phyloP scores from a whole-genome alignment of 352 stramenopile genomes.

The Peronospora belbahrii region DNA sequence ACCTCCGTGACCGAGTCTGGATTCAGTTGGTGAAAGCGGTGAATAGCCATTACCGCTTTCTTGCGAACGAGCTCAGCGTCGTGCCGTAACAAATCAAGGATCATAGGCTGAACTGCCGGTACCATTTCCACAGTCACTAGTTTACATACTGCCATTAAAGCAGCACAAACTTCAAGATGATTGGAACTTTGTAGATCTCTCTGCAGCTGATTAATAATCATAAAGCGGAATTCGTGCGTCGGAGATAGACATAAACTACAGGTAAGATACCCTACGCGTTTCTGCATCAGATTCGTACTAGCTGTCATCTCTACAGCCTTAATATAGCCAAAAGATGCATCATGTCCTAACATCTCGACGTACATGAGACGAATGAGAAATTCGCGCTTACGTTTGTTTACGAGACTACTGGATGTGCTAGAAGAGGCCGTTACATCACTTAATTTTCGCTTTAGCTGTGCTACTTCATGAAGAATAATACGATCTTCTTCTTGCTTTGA shows the following conservation, averaged over 20 bases:
- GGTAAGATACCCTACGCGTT: constrained; percentile 96
- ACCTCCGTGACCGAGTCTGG: constrained; percentile 86
- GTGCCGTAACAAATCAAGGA: constrained; percentile 93
- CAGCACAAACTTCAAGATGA: constrained; percentile 91
- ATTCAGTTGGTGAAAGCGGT: constrained; percentile 98
- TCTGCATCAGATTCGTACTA: constrained; percentile 96
- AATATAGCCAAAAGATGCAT: constrained; percentile 99
- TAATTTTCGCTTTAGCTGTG: constrained; percentile 94
- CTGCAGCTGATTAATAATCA: constrained; percentile 99
- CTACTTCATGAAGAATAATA: constrained; percentile 97
- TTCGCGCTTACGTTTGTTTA: constrained; percentile 97
- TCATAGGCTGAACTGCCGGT: constrained; percentile 90
- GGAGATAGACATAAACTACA: constrained; percentile 92
- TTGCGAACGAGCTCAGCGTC: constrained; percentile 97
- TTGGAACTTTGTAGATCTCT: constrained; percentile 87
- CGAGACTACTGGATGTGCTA: constrained; percentile 59
- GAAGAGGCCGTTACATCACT: constrained; percentile 75
- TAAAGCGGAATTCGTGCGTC: constrained; percentile 99
- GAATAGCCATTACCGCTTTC: constrained; percentile 97
- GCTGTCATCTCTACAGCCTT: constrained; percentile 97
- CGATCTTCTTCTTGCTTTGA: constrained; percentile 99
- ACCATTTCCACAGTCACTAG: constrained; percentile 99
- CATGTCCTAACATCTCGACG: constrained; percentile 99
- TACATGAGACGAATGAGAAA: constrained; percentile 99
- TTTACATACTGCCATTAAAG: constrained; percentile 92